Conservation (phyloP, 495 filamentous ascomycete genomes). For the Darksidea phi region DNA sequence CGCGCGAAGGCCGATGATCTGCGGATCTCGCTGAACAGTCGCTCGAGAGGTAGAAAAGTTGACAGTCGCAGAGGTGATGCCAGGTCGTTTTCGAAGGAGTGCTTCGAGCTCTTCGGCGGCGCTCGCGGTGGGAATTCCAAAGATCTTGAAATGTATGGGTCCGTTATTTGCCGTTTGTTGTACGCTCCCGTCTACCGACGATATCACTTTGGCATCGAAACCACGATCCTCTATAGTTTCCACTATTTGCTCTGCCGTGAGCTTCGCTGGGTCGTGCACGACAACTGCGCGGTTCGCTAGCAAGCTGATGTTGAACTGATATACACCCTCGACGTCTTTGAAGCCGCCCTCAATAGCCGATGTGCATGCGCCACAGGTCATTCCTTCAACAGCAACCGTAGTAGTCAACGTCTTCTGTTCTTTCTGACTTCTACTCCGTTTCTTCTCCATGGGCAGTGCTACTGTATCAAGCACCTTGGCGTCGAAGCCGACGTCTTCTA, state of each 20-base stretch:
- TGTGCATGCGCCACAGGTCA: slow-evolving; percentile 97
- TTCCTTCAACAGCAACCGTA: slow-evolving; percentile 82
- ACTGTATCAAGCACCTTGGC: slow-evolving; percentile 46
- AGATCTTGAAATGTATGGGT: slow-evolving; percentile 74
- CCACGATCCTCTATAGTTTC: slow-evolving; percentile 86
- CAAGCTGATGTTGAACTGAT: slow-evolving; percentile 88
- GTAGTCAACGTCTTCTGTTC: slow-evolving; percentile 57
- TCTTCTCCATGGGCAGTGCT: slow-evolving; percentile 10
- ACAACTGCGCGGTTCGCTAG: slow-evolving; percentile 89
- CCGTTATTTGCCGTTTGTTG: slow-evolving; percentile 48
- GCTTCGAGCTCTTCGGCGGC: slow-evolving; percentile 72
- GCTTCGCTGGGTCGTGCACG: slow-evolving; percentile 69
- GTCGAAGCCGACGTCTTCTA: slow-evolving; percentile 49
- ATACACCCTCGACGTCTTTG: slow-evolving; percentile 69
- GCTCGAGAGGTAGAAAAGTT: slow-evolving; percentile 66
- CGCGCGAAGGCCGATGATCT: slow-evolving; percentile 70
- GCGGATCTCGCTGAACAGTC: slow-evolving; percentile 66
- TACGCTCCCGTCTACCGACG: slow-evolving; percentile 52
- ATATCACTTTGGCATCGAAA: slow-evolving; percentile 83
- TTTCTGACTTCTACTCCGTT: slow-evolving; percentile 24
- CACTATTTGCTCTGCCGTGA: slow-evolving; percentile 69
- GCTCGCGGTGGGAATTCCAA: slow-evolving; percentile 68
- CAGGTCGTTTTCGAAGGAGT: slow-evolving; percentile 61
- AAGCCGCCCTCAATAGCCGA: slow-evolving; percentile 86
- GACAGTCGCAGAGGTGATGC: slow-evolving; percentile 71